phyloP scores from a whole-genome alignment of 139 green algal species.

The Edaphochlamys debaryana region DNA sequence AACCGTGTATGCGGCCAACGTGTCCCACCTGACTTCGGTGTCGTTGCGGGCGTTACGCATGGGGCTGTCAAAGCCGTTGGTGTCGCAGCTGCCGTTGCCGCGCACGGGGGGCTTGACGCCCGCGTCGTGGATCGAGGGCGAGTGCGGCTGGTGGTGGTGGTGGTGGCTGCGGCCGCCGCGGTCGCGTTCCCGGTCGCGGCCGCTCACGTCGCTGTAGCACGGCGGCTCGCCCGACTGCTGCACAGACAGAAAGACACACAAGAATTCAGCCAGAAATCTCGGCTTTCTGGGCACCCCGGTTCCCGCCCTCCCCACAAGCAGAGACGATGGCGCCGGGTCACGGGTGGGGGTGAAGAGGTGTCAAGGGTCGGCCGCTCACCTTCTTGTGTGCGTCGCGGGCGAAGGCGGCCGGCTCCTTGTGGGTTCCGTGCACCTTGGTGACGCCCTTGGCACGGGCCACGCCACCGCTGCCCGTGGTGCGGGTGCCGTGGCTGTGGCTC shows the following conservation, averaged over 20 bases:
- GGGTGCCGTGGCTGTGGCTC: conserved; percentile 25
- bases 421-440: not conserved
- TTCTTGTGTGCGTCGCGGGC: conserved; percentile 25
- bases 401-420: conserved; percentile 5
- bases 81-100: conserved; percentile 19
- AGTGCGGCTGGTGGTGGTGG: not conserved
- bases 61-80: conserved; percentile 36
- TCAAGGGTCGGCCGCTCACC: not conserved
- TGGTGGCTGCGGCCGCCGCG: not conserved
- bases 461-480: conserved; percentile 19
- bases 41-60: not conserved
- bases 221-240: too few species aligned
- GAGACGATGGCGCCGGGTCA: too few species aligned
- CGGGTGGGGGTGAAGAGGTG: too few species aligned
- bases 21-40: conserved; percentile 5
- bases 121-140: conserved; percentile 13
- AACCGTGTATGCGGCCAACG: too few species aligned
- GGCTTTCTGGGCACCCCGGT: too few species aligned
- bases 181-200: not conserved
- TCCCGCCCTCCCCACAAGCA: too few species aligned
- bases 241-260: too few species aligned
- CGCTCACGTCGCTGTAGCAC: conserved; percentile 31
- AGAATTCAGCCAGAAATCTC: too few species aligned
- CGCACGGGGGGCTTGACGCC: not conserved
- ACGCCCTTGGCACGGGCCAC: conserved; percentile 11